Evolutionary conservation across 108 stramenopile species (phyloP).

Genomic region (Epithemia pelagica): DNA sequence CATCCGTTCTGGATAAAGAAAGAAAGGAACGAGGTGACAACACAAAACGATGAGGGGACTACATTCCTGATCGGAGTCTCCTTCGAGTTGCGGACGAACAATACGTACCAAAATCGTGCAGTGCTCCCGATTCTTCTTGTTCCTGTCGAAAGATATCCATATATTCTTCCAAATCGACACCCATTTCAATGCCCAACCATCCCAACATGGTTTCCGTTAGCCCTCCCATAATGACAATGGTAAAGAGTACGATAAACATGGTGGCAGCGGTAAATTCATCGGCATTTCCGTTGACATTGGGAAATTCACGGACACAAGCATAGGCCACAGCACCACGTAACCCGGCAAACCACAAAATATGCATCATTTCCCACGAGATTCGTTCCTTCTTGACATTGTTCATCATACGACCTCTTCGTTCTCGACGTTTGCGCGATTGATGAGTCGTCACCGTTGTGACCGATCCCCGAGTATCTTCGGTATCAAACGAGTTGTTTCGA

Average conservation of each 20-base stretch:
- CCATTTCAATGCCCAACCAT: constrained; percentile 32
- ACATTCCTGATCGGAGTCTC: too few species aligned
- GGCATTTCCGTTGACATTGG: constrained; percentile 38
- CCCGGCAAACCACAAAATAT: constrained; percentile 72
- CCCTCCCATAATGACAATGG: constrained; percentile 51
- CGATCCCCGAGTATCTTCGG: background rate
- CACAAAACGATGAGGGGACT: too few species aligned
- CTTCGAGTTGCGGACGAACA: too few species aligned
- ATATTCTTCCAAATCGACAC: constrained; percentile 50
- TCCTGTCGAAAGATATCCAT: constrained; percentile 32
- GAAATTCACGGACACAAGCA: constrained; percentile 56
- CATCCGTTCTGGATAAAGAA: background rate
- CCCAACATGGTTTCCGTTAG: constrained; percentile 29
- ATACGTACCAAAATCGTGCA: constrained; percentile 33
- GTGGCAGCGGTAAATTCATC: constrained; percentile 40
- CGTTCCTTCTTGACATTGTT: constrained; percentile 21
- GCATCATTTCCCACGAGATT: constrained; percentile 39
- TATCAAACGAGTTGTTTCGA: background rate
- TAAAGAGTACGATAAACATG: constrained; percentile 49
- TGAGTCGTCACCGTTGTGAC: background rate
- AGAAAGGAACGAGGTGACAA: background rate
- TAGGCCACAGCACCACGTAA: constrained; percentile 73
- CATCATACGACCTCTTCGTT: constrained; percentile 11
- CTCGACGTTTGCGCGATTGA: background rate
- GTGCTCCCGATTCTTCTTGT: constrained; percentile 21